These are phyloP conservation scores for Perkinsus olseni DNA, from an alignment of 169 alveolate genomes.

Conservation along the genomic window DNA sequence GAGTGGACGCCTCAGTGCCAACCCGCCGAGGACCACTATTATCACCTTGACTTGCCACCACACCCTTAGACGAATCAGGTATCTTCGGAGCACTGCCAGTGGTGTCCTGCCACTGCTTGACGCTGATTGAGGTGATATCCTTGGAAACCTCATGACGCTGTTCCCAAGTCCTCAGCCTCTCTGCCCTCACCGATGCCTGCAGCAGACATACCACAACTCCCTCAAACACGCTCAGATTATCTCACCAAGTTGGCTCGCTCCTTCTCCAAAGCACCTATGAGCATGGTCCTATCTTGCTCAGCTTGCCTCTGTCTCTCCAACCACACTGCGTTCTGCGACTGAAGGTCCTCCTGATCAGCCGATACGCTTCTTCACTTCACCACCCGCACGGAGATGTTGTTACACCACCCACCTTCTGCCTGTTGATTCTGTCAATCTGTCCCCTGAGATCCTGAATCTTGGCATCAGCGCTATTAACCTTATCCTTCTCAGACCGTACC, in stretches of 20 bases:
- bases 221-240: background rate
- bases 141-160: background rate
- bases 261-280: background rate
- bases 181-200: background rate
- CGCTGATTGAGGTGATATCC: background rate
- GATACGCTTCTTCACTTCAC: background rate
- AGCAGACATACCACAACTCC: background rate
- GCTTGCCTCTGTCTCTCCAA: background rate
- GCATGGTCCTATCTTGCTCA: background rate
- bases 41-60: background rate
- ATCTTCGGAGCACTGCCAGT: background rate
- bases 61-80: background rate
- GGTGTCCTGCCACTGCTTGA: background rate
- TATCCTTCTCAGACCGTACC: background rate
- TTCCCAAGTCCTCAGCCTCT: background rate
- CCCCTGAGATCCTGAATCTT: background rate
- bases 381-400: background rate
- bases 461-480: background rate
- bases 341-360: background rate
- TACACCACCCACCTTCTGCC: background rate
- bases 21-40: background rate
- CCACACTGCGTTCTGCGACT: background rate
- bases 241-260: background rate
- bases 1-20: background rate
- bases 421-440: background rate